Percentiles rank a stretch among this genome's conserved stretches.
phyloP scores from a whole-genome alignment of 2,329 filamentous ascomycete genomes.

The Apiospora marii region DNA sequence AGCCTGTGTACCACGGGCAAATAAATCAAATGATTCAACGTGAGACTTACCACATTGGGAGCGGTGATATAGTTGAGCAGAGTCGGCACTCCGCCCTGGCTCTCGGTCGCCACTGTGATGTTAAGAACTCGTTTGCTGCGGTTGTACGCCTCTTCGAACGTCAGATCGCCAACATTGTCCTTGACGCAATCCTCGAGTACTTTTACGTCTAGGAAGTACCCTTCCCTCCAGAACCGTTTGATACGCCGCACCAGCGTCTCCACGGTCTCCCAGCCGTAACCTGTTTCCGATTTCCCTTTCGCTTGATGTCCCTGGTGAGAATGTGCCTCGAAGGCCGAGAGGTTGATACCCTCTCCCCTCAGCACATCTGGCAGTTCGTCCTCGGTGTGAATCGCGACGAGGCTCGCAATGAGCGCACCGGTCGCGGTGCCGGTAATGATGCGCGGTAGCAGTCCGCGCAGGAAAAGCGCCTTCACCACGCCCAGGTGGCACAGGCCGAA shows the following conservation, averaged over 20 bases:
- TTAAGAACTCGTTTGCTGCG: slow-evolving; percentile 88
- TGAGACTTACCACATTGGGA: slow-evolving; percentile 80
- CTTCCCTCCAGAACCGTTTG: slow-evolving; percentile 74
- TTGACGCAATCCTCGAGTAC: slow-evolving; percentile 86
- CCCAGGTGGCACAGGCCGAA: slow-evolving; percentile 92
- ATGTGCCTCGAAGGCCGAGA: slow-evolving; percentile 74
- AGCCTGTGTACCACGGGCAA: neutral
- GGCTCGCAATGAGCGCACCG: slow-evolving; percentile 85
- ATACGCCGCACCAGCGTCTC: slow-evolving; percentile 72
- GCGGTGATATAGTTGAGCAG: slow-evolving; percentile 92
- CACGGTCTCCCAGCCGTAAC: slow-evolving; percentile 64
- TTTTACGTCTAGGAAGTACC: slow-evolving; percentile 83
- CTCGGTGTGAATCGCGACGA: slow-evolving; percentile 87
- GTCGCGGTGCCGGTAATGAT: slow-evolving; percentile 93
- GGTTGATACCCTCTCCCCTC: slow-evolving; percentile 80
- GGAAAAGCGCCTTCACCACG: slow-evolving; percentile 86
- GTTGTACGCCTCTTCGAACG: slow-evolving; percentile 91
- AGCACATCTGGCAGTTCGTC: slow-evolving; percentile 82
- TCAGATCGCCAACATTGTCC: slow-evolving; percentile 86
- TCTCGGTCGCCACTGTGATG: slow-evolving; percentile 84
- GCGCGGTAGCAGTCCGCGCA: slow-evolving; percentile 81
- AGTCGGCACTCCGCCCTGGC: slow-evolving; percentile 78
- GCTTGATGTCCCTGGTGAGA: slow-evolving; percentile 42
- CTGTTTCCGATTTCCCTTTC: slow-evolving; percentile 46
- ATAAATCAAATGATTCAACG: neutral